phyloP scores from a whole-genome alignment of 1,284 basidiomycete species.

The Cerrena zonata region DNA sequence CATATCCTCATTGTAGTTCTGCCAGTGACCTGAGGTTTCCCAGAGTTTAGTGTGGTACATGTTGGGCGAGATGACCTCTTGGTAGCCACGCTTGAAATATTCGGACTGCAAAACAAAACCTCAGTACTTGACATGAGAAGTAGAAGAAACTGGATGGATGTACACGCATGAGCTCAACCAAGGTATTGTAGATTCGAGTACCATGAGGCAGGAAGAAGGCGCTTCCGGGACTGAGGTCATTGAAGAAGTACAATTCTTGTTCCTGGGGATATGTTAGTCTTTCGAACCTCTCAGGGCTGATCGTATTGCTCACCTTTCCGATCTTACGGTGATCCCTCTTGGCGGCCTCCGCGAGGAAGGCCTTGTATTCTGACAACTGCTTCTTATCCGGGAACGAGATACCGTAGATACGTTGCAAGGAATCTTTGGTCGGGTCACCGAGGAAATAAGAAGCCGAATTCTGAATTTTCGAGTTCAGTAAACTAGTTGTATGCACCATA shows the following conservation, averaged over 20 bases:
- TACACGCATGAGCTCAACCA: constrained; percentile 86
- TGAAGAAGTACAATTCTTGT: constrained; percentile 98
- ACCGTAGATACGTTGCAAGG: constrained; percentile 94
- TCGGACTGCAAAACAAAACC: constrained; percentile 44
- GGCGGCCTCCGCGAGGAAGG: constrained; percentile 92
- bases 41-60: constrained; percentile 97
- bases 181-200: constrained; percentile 92
- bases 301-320: constrained; percentile 53
- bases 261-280: constrained; percentile 43
- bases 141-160: too few relatives aligned
- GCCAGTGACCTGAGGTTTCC: constrained; percentile 98
- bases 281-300: background rate
- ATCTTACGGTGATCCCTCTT: constrained; percentile 97
- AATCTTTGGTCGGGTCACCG: constrained; percentile 90
- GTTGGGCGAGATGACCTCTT: constrained; percentile 96
- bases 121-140: too few relatives aligned
- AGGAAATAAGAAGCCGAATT: constrained; percentile 99
- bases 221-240: constrained; percentile 90
- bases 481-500: background rate
- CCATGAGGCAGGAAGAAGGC: constrained; percentile 98
- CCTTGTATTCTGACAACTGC: constrained; percentile 92
- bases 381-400: constrained; percentile 99
- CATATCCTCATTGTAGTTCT: constrained; percentile 98
- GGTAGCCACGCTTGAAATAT: constrained; percentile 83
- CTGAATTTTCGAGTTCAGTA: constrained; percentile 70